These are phyloP conservation scores for Byssothecium circinans DNA, from an alignment of 2,329 filamentous ascomycete species.

Conservation along the genomic window DNA sequence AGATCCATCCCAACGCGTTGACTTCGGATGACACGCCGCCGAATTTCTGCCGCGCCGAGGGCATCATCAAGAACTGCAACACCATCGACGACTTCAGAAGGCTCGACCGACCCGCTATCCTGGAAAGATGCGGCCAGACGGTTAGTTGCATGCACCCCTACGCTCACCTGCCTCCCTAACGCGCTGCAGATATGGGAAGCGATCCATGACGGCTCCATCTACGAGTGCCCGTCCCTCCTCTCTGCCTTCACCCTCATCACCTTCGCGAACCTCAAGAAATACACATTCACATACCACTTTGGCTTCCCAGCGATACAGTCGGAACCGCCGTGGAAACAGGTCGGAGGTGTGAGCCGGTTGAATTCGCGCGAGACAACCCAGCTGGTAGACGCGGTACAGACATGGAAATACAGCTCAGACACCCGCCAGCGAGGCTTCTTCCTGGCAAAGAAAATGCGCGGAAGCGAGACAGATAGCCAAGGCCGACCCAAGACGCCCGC, in stretches of 20 bases:
- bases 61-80: slow-evolving; percentile 94
- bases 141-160: slow-evolving; percentile 48
- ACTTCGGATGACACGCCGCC: slow-evolving; percentile 65
- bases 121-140: slow-evolving; percentile 77
- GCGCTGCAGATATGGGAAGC: slow-evolving; percentile 86
- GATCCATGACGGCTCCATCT: slow-evolving; percentile 94
- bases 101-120: slow-evolving; percentile 74
- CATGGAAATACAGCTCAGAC: slow-evolving; percentile 83
- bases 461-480: slow-evolving; percentile 22
- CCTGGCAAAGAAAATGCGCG: slow-evolving; percentile 74
- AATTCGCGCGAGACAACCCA: slow-evolving; percentile 70
- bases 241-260: slow-evolving; percentile 87
- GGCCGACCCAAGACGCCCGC: slow-evolving; percentile 52
- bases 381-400: slow-evolving; percentile 80
- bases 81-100: slow-evolving; percentile 91
- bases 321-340: slow-evolving; percentile 73
- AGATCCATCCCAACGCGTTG: slow-evolving; percentile 84
- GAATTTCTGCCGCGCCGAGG: slow-evolving; percentile 76
- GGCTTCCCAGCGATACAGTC: slow-evolving; percentile 93
- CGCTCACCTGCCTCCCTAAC: slow-evolving; percentile 27
- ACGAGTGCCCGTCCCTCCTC: slow-evolving; percentile 88
- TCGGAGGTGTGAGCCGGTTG: slow-evolving; percentile 50
- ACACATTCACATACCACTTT: slow-evolving; percentile 98
- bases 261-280: slow-evolving; percentile 95
- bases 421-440: slow-evolving; percentile 91